phyloP scores from a whole-genome alignment of 768 basidiomycete genomes.

The Podaxis carcinomalis region DNA sequence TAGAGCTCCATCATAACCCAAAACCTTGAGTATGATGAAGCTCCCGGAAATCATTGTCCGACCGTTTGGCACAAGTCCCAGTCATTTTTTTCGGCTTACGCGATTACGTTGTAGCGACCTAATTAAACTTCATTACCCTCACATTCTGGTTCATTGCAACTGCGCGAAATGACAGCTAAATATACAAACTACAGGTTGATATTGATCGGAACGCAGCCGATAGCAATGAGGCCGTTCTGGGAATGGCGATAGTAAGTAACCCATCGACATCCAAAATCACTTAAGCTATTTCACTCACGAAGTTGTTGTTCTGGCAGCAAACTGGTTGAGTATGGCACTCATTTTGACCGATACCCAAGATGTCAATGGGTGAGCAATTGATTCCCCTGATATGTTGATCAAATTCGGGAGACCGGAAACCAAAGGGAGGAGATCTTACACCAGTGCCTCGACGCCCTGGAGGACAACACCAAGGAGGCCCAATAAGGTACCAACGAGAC shows the following conservation, averaged over 20 bases:
- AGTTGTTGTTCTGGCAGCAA: conserved; percentile 33
- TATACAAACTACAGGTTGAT: conserved; percentile 18
- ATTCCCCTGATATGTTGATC: conserved; percentile 18
- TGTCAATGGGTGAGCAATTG: conserved; percentile 26
- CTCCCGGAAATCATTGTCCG: not conserved
- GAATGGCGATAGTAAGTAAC: not conserved
- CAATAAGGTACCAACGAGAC: conserved; percentile 19
- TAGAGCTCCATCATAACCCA: not conserved
- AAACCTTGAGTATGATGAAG: not conserved
- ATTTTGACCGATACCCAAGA: conserved; percentile 20
- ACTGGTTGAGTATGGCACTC: conserved; percentile 29
- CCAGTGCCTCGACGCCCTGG: conserved; percentile 22
- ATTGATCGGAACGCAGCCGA: conserved; percentile 36
- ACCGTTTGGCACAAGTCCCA: not conserved
- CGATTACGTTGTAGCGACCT: not conserved
- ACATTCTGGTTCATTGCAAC: not conserved
- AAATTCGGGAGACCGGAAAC: not conserved
- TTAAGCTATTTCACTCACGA: conserved; percentile 18
- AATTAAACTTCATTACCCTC: not conserved
- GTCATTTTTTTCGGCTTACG: not conserved
- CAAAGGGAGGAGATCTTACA: conserved; percentile 15
- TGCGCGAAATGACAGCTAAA: not conserved
- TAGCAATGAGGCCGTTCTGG: conserved; percentile 29
- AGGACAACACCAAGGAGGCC: conserved; percentile 22
- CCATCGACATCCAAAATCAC: not conserved